Evolutionary conservation across 2,329 filamentous ascomycete genomes (phyloP).

Genomic region (Aspergillus versicolor): DNA sequence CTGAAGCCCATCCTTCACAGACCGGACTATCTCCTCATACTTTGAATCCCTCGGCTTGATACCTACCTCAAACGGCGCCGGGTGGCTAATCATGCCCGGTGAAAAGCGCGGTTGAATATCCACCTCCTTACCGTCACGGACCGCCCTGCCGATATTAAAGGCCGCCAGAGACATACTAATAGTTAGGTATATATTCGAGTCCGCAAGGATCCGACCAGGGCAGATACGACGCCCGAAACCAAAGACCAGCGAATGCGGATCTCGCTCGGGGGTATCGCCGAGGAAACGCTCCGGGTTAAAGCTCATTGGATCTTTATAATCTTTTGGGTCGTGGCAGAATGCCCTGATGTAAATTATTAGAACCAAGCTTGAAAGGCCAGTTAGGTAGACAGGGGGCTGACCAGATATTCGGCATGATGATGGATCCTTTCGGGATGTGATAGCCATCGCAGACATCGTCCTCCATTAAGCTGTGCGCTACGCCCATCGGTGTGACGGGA

Average conservation of each 20-base stretch:
- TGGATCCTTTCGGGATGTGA: constrained; percentile 35
- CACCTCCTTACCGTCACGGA: constrained; percentile 2
- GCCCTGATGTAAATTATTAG: no score
- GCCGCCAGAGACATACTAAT: constrained; percentile 7
- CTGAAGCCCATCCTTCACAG: neutral
- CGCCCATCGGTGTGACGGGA: constrained; percentile 26
- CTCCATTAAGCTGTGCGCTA: constrained; percentile 25
- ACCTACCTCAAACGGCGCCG: constrained; percentile 6
- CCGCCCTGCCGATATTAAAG: constrained; percentile 1
- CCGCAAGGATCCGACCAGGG: constrained; percentile 11
- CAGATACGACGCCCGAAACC: constrained; percentile 14
- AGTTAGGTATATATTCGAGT: constrained; percentile 7
- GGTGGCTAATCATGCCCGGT: constrained; percentile 10
- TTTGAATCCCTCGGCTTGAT: neutral
- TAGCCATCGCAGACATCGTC: constrained; percentile 27
- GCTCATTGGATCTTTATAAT: constrained; percentile 6
- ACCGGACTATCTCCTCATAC: constrained; percentile 8
- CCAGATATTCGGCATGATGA: constrained; percentile 40
- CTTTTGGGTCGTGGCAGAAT: constrained; percentile 4
- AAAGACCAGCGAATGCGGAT: constrained; percentile 7
- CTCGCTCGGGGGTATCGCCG: constrained; percentile 7
- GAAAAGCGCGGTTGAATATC: neutral
- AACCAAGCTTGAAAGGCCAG: no score
- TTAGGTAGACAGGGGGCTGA: constrained; percentile 15
- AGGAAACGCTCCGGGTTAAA: constrained; percentile 14